These are phyloP conservation scores for Leccinum sublutescens DNA, from an alignment of 768 basidiomycete species.

Conservation along the genomic window DNA sequence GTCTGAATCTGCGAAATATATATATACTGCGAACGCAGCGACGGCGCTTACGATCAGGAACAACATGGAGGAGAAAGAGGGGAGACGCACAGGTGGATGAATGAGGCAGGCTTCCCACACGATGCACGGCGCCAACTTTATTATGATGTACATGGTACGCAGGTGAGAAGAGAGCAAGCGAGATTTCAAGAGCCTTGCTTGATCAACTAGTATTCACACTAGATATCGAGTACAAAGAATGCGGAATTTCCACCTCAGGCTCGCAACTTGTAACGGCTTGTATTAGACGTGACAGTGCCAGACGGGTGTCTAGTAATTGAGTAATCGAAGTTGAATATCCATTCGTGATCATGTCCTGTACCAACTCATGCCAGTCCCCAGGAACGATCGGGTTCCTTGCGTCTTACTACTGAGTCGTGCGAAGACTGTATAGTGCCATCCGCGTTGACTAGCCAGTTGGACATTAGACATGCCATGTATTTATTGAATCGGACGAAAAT, in stretches of 20 bases:
- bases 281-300: no score
- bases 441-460: slow-evolving; percentile 56
- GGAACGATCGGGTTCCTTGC: slow-evolving; percentile 91
- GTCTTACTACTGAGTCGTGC: slow-evolving; percentile 82
- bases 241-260: background rate
- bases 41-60: slow-evolving; percentile 11
- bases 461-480: slow-evolving; percentile 8
- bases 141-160: background rate
- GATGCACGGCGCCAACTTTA: background rate
- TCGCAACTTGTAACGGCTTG: no score
- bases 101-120: background rate
- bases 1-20: slow-evolving; percentile 1
- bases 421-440: slow-evolving; percentile 76
- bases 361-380: slow-evolving; percentile 26
- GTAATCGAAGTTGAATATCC: no score
- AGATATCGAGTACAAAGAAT: slow-evolving; percentile 6
- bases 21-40: slow-evolving; percentile 9
- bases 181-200: background rate
- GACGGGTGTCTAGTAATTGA: no score
- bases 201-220: background rate
- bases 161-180: background rate
- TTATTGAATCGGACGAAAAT: slow-evolving; percentile 7
- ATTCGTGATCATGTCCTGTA: background rate
- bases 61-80: slow-evolving; percentile 8
- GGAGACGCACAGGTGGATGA: background rate